Evolutionary conservation across 257 asterid genomes (phyloP), one percentile per base, ranked within the genome.

Genomic region (Solanum clarkiae): DNA sequence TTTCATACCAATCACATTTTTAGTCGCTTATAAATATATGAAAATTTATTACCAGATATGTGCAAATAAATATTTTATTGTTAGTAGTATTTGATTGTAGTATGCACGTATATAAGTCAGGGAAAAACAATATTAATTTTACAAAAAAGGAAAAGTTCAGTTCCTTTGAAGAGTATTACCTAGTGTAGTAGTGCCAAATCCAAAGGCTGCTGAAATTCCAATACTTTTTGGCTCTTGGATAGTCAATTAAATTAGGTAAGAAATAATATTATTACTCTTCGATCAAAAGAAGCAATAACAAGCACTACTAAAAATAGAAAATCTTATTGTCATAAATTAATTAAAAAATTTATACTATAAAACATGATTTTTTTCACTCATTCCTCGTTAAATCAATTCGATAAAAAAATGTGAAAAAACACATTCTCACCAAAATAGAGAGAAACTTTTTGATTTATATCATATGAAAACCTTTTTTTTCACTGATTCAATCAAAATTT

Each of bases 211-310:
- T 71, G 51, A 42, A 71, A 71, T 0, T 71, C 51, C 29, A 18
- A 44, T 42, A 44, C 3, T 44, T 44, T 71, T 44, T 71, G 80
- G 55, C 55, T 20, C 80, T 20, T 71, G 11, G 20, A 72, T 45
- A n/a, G 56, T 44, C 56, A 72, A 72, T 72, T 72, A n/a, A 18
- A 69, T 69, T 69, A 69, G 77, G 77, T 69, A 69, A 69, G n/a
- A 51, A 69, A 8, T 17, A 69, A 69, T 14, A 69, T 36, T 10
- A 68, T 9, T 68, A 66, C 47, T 66, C 72, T 66, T 66, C 16
- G 24, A 69, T 17, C 77, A 69, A 69, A 47, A 36, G 74, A 29
- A 66, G 45, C 44, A 66, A 66, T 66, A 7, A 32, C 74, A 66
- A n/a, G 29, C 14, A 20, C n/a, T 8, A 6, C 29, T 1, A 10